A percentile compares a stretch with the other conserved stretches of the same genome.
phyloP scores from a whole-genome alignment of 2,329 filamentous ascomycete genomes.

The Alternaria angustiovoidea region DNA sequence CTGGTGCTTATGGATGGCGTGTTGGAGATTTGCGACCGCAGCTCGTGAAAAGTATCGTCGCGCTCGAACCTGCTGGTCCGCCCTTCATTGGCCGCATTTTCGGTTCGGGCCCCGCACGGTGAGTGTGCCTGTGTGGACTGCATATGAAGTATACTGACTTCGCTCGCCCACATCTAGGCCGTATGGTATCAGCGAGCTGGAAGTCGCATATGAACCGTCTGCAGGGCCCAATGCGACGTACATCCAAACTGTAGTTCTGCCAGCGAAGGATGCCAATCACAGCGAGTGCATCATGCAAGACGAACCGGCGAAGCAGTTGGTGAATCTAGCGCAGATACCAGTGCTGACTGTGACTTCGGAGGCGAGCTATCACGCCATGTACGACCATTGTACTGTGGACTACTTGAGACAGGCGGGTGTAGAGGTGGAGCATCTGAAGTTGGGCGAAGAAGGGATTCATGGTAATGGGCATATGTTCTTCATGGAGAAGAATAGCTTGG shows the following conservation, averaged over 20 bases:
- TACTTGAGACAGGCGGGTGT: slow-evolving; percentile 59
- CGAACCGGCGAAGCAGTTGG: slow-evolving; percentile 54
- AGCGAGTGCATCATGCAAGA: slow-evolving; percentile 53
- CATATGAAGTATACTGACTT: not conserved
- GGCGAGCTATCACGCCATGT: slow-evolving; percentile 63
- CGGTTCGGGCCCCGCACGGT: slow-evolving; percentile 26
- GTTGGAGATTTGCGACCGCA: slow-evolving; percentile 60
- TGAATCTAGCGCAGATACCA: slow-evolving; percentile 59
- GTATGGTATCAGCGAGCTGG: slow-evolving; percentile 47
- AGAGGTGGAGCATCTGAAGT: slow-evolving; percentile 30
- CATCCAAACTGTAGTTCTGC: slow-evolving; percentile 31
- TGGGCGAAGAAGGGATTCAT: slow-evolving; percentile 69
- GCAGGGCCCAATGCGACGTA: slow-evolving; percentile 30
- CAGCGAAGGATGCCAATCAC: slow-evolving; percentile 33
- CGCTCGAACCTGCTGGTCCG: slow-evolving; percentile 63
- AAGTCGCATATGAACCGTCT: slow-evolving; percentile 45
- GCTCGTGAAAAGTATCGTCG: slow-evolving; percentile 59
- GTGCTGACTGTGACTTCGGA: slow-evolving; percentile 62
- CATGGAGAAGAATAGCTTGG: slow-evolving; percentile 44
- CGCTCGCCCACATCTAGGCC: not conserved
- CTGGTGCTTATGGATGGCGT: slow-evolving; percentile 57
- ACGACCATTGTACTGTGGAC: slow-evolving; percentile 63
- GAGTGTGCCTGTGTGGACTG: not conserved
- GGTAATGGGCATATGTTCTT: slow-evolving; percentile 56
- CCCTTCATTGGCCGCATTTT: slow-evolving; percentile 47